Evolutionary conservation across 192 early-diverging fungal genomes (phyloP), one percentile per base, ranked within the genome.

Genomic region (Borealophlyctis nickersoniae): DNA sequence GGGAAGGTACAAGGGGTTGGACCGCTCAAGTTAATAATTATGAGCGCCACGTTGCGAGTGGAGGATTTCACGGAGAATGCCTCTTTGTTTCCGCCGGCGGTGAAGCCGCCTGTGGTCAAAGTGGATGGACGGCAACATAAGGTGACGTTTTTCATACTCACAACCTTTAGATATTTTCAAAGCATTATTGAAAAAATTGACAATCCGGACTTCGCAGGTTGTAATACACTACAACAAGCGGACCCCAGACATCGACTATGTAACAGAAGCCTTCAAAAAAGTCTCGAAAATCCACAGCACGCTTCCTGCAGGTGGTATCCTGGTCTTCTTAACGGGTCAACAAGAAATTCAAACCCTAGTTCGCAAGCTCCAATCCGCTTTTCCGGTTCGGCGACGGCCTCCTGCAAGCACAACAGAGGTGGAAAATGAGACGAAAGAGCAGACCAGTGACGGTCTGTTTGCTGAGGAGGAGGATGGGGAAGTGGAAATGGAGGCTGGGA

Each of bases 1-100:
- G 76, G 75, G 11, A 79, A 76, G 61, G 64, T 82, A 9, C 36
- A 28, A 23, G 73, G 78, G 29, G 75, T 86, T 49, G 76, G 77
- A 27, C 93, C 95, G 19, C 78, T 98, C 3, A 90, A 91, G 73
- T 73, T 99, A 49, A 80, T 99, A n/a, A 95, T 99, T 63, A 99
- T 99, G 98, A 91, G 89, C 56, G 98, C 98, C 48, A 99, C 98
- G 0, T 76, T 99, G 60, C 85, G 93, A n/a, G 93, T 98, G 0
- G 89, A 94, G 63, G 98, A 98, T 72, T 98, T 99, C 73, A 92
- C 88, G 32, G 77, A 80, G 57, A 98, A 98, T 75, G 72, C 73
- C 29, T 74, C 81, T 2, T 77, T 99, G 24, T 98, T 98, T 70
- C 77, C 83, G 2, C 7, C 7, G 39, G 39, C 19, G 9, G 62